Evolutionary conservation across 768 basidiomycete species (phyloP), one percentile per base, ranked within the genome.

Genomic region (Hygrophoropsis aurantiaca): DNA sequence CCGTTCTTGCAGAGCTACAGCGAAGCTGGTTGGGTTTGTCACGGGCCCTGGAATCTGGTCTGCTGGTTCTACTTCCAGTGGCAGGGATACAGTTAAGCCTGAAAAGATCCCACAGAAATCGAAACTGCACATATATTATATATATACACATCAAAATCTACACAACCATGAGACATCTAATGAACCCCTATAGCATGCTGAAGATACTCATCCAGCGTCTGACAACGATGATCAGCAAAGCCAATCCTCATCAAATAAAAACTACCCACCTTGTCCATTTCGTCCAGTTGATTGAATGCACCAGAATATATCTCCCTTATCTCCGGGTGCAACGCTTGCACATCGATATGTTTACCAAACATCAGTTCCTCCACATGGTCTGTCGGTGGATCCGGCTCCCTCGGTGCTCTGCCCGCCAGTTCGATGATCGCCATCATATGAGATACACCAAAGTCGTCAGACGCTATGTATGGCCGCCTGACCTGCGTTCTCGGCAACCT

Each of bases 351-450:
- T 34, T 74, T 66, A 3, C 90, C 90, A 61, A 92, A 91, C 43
- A 91, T 54, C 62, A 87, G 57, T 52, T 82, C 85, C 42, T 89
- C 87, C 18, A 86, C 80, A n/a, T 80, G 75, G 50, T 88, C 76
- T 51, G 81, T 54, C n/a, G 71, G 67, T 4, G 56, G 42, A 32
- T 67, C 65, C 34, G 66, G 58, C 41, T 59, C 62, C 47, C 65
- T 72, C 25, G 62, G 57, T 44, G 70, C 58, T 33, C 64, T 60
- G 20, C 81, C 82, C 26, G 76, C 74, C 30, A 78, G 76, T 64
- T 93, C 86, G 46, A 97, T 92, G 35, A 94, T 75, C 20, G 90
- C 85, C 78, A 97, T 78, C 90, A 97, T 93, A 42, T 84, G 77
- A 7, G 80, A 69, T 20, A 95, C 71, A 2, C 94, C 94, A 67